Percentiles rank a stretch among this genome's conserved stretches.
Evolutionary conservation across 139 green algal species (phyloP).

Genomic region (Zygnema circumcarinatum): DNA sequence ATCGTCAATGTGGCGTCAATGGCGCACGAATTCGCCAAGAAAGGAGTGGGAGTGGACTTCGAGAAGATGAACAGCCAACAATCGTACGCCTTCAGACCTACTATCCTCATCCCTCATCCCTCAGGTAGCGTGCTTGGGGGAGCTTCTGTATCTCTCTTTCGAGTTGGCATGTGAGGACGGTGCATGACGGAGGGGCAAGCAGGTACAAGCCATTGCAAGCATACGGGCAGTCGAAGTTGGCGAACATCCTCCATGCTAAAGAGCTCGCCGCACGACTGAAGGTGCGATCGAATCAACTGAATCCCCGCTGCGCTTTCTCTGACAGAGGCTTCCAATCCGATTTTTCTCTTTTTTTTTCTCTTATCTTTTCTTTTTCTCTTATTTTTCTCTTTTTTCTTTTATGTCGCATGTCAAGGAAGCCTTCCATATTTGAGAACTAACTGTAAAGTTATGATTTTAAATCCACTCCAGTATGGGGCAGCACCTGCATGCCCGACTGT

Average conservation of each 20-base stretch:
- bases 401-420: background rate
- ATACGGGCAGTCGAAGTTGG: slow-evolving; percentile 85
- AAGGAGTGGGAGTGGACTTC: slow-evolving; percentile 39
- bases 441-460: no score
- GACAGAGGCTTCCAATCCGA: background rate
- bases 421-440: no score
- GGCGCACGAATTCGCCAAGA: slow-evolving; percentile 52
- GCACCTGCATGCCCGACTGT: background rate
- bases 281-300: slow-evolving; percentile 11
- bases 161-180: no score
- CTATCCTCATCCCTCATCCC: no score
- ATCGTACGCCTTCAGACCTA: slow-evolving; percentile 68
- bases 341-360: slow-evolving; percentile 23
- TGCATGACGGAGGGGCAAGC: no score
- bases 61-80: slow-evolving; percentile 18
- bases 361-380: slow-evolving; percentile 16
- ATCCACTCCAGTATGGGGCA: no score
- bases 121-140: no score
- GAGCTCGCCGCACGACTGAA: slow-evolving; percentile 71
- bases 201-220: slow-evolving; percentile 58
- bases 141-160: no score
- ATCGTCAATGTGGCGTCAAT: slow-evolving; percentile 57
- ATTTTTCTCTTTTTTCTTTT: slow-evolving; percentile 20
- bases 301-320: background rate
- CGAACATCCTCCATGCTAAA: slow-evolving; percentile 88